These are phyloP conservation scores for Cephalotrichum gorgonifer DNA, from an alignment of 2,329 filamentous ascomycete species.

Conservation along the genomic window DNA sequence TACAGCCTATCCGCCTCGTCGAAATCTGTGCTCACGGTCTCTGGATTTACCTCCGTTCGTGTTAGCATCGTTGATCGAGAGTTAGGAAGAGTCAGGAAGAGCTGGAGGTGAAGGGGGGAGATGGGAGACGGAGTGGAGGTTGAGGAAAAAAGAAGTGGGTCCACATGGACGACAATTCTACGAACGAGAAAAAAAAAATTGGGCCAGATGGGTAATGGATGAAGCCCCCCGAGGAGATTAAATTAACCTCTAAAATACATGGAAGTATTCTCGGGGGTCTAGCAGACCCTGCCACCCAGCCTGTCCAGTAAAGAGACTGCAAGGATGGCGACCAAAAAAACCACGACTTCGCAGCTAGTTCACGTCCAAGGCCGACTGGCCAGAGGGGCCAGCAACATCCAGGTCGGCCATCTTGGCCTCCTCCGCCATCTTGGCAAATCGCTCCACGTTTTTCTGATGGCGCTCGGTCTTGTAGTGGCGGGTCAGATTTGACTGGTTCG, in stretches of 20 bases:
- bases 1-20: constrained; percentile 92
- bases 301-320: no score
- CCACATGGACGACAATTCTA: no score
- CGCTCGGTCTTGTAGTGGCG: no score
- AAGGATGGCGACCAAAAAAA: not conserved
- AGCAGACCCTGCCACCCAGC: no score
- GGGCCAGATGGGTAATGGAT: no score
- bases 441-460: no score
- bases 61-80: constrained; percentile 1
- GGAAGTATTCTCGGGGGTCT: no score
- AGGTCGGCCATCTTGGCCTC: not conserved
- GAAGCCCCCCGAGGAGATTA: no score
- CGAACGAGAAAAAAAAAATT: no score
- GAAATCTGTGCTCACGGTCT: constrained; percentile 84
- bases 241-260: no score
- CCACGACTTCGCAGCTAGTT: not conserved
- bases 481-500: no score
- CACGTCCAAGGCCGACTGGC: not conserved
- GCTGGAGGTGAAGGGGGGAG: not conserved
- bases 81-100: constrained; percentile 10
- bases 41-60: constrained; percentile 51
- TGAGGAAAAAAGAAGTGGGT: not conserved
- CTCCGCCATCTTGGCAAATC: no score
- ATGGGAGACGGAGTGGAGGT: not conserved
- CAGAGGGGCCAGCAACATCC: not conserved